Evolutionary conservation across 2,329 filamentous ascomycete genomes (phyloP), one percentile per base, ranked within the genome.

Genomic region (Xylaria multiplex): DNA sequence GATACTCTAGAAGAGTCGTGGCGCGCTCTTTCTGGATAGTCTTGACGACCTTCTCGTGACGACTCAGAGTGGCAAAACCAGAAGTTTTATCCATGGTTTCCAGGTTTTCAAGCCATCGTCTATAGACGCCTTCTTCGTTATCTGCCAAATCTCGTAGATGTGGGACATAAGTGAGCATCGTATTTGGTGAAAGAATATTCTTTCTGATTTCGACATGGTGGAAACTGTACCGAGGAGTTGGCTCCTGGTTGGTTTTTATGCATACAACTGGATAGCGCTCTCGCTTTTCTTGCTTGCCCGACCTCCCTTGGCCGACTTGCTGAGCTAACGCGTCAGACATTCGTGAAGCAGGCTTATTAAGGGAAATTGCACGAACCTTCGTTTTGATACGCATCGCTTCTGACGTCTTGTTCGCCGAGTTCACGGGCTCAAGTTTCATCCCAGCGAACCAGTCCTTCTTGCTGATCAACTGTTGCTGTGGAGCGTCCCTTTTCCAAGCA

Each of bases 171-270:
- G 84, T 87, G 59, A 88, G 79, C 79, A 86, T 85, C 1, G 86
- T 87, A 71, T 88, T 87, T 3, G 86, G 85, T 0, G 86, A 86
- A 35, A 88, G 79, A 42, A 88, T 83, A 62, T 88, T 88, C 73
- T 85, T 87, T 72, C 80, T 81, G 58, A 88, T 86, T 72, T 87
- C 84, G 43, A 88, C 84, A 65, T 88, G 85, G 70, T 88, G 86
- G 69, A 87, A 88, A 35, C 83, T 79, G 71, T 88, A 89, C 30
- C 78, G 78, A n/a, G 86, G 86, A 8, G 87, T 86, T n/a, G 82
- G 79, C 22, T 83, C 80, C 68, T 80, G 81, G 62, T 83, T 79
- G 2, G 85, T 83, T 69, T 83, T 83, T 68, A 86, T 81, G 69
- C 81, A 78, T n/a, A 79, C 72, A 4, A 84, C 79, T 2, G 73